Percentiles rank a stretch among this genome's conserved stretches.
Conservation (phyloP, 345 rosid genomes). For the Melaleuca quinquenervia region DNA sequence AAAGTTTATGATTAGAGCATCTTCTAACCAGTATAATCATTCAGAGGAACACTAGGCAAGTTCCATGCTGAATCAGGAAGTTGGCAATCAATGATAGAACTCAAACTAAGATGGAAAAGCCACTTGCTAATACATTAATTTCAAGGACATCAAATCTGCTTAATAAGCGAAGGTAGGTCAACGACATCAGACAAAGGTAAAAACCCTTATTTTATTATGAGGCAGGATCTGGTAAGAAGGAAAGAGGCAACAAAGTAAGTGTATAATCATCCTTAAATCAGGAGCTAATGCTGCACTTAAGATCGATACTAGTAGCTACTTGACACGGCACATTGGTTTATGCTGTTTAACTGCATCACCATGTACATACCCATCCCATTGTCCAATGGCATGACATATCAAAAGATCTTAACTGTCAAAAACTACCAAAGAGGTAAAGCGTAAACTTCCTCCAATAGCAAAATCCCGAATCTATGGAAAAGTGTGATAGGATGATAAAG, state of each 20-base stretch:
- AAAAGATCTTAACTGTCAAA: neutral
- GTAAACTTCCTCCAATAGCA: neutral
- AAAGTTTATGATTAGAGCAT: neutral
- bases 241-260: neutral
- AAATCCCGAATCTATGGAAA: neutral
- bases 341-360: neutral
- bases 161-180: neutral
- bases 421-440: neutral
- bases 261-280: neutral
- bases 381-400: neutral
- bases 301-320: neutral
- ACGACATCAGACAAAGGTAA: neutral
- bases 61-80: neutral
- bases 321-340: neutral
- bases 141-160: neutral
- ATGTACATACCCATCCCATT: neutral
- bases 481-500: neutral
- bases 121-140: neutral
- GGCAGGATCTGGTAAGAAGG: neutral
- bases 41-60: neutral
- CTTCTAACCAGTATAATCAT: neutral
- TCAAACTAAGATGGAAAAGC: neutral
- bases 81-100: neutral
- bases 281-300: neutral
- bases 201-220: neutral